Conservation (phyloP, 179 eudicot genomes). For the Heliamphora ciliata region DNA sequence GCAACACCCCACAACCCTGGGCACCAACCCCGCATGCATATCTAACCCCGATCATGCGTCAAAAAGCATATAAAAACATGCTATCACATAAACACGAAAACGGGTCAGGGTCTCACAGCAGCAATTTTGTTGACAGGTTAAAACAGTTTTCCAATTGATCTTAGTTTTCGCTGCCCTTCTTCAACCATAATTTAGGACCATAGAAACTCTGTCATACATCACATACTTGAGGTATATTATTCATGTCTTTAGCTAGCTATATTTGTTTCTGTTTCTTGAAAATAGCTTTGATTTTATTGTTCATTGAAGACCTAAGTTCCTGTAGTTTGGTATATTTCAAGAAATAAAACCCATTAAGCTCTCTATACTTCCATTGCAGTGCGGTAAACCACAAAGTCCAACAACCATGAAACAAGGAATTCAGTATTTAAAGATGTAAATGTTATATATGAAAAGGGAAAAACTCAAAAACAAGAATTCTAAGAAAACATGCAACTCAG, state of each 20-base stretch:
- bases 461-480: neutral
- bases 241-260: neutral
- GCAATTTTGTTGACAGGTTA: slow-evolving; percentile 42
- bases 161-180: slow-evolving; percentile 84
- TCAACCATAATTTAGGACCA: slow-evolving; percentile 81
- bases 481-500: no score
- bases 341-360: no score
- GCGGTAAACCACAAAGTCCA: neutral
- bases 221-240: slow-evolving; percentile 62
- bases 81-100: no score
- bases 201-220: slow-evolving; percentile 59
- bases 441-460: neutral
- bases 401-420: neutral
- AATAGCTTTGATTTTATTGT: no score
- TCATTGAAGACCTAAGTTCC: no score
- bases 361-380: neutral
- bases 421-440: neutral
- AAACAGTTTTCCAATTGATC: slow-evolving; percentile 73
- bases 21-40: no score
- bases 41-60: no score
- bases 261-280: neutral
- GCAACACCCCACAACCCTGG: no score
- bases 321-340: no score
- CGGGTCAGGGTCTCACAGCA: no score
- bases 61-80: no score